Evolutionary conservation across 2,329 filamentous ascomycete genomes (phyloP).

Genomic region (Fusarium sp.): DNA sequence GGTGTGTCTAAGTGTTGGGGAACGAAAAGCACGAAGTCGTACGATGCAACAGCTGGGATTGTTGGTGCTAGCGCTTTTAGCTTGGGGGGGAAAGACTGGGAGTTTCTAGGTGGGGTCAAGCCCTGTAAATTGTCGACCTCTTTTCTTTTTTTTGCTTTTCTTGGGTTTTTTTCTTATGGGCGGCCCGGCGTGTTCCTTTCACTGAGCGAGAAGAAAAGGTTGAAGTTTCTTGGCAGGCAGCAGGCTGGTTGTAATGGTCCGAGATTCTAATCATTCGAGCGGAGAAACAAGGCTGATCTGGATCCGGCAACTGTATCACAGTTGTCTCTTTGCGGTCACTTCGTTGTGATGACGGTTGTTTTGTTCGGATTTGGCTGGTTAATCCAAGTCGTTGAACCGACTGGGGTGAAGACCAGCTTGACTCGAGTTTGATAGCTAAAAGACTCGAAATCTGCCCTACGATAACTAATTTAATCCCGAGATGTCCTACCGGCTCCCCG

Average conservation of each 20-base stretch:
- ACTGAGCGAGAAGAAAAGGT: background rate
- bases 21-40: conserved; percentile 41
- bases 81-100: background rate
- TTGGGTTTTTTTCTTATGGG: conserved; percentile 29
- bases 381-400: background rate
- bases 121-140: background rate
- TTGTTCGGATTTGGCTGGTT: background rate
- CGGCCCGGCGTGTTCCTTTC: conserved; percentile 25
- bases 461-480: too few species aligned
- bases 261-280: conserved; percentile 8
- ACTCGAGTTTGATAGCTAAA: background rate
- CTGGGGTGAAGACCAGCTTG: background rate
- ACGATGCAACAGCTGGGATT: conserved; percentile 38
- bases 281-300: conserved; percentile 9
- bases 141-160: too few species aligned
- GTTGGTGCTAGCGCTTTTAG: conserved; percentile 8
- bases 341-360: background rate
- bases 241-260: background rate
- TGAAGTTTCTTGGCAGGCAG: conserved; percentile 9
- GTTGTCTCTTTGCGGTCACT: background rate
- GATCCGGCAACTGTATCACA: conserved; percentile 9
- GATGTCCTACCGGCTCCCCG: too few species aligned
- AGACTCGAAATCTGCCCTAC: too few species aligned
- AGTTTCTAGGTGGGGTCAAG: conserved; percentile 1
- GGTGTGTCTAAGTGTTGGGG: conserved; percentile 23